Evolutionary conservation across 192 early-diverging fungal species (phyloP), one percentile per base, ranked within the genome.

Genomic region (Umbelopsis isabellina): DNA sequence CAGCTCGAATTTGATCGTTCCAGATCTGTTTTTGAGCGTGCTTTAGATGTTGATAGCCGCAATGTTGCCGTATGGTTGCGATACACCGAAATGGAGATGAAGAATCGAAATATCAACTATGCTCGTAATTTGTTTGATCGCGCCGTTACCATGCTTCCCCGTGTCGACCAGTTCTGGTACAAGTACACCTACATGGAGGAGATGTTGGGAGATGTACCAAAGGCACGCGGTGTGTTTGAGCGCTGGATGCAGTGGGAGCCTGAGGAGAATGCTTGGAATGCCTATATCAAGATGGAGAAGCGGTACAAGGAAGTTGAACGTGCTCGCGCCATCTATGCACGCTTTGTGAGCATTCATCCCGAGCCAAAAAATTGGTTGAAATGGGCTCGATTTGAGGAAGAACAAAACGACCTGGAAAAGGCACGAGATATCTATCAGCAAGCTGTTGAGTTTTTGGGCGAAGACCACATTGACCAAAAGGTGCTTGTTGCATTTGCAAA

Each of bases 161-260:
- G 91, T 15, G 87, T 91, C 1, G 85, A 90, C 67, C 90, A 91
- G 80, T 94, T 94, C 74, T 94, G 92, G 92, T 94, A 93, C 88
- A 96, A 97, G 69, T 99, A 98, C 81, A 90, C 94, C 16, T 96
- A 95, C 68, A 98, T 99, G 97, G 98, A 99, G 72, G 98, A 99
- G 77, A 82, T 92, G 75, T 75, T 99, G 76, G 95, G 93, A 30
- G 97, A 98, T 72, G 85, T 95, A 0, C 84, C 88, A 12, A 93
- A 94, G 6, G 91, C 92, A 1, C 87, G 98, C 11, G 91, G 93
- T 45, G 92, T 99, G 25, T 99, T 99, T 88, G 94, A 97, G 66
- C 87, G 98, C 46, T 99, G 98, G 98, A 98, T 99, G 97, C 87
- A 92, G 66, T 98, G 98, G 97, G 95, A 98, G 71, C 96, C 97